Evolutionary conservation across 2,329 filamentous ascomycete species (phyloP).

Genomic region (Pseudonectria buxi): DNA sequence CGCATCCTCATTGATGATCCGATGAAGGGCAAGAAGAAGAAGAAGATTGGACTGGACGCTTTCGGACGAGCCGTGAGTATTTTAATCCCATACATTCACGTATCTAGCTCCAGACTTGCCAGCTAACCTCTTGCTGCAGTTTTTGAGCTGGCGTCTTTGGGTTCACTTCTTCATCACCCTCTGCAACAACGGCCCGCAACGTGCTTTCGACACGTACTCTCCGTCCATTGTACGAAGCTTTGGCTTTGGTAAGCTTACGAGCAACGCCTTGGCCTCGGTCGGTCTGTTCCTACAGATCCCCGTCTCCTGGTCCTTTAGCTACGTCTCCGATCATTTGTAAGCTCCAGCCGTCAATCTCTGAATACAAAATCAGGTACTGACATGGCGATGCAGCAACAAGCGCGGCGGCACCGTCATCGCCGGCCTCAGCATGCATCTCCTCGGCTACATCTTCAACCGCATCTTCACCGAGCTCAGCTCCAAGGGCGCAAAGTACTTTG

Average conservation of each 20-base stretch:
- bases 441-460: constrained; percentile 49
- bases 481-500: constrained; percentile 43
- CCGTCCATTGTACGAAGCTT: constrained; percentile 47
- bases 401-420: constrained; percentile 47
- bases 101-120: too few species aligned
- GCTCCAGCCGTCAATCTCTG: constrained; percentile 11
- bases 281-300: constrained; percentile 48
- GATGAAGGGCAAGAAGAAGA: constrained; percentile 42
- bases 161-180: constrained; percentile 45
- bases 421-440: constrained; percentile 39
- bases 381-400: constrained; percentile 28
- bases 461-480: constrained; percentile 39
- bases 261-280: constrained; percentile 49
- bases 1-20: constrained; percentile 37
- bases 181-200: constrained; percentile 40
- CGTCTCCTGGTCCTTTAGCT: constrained; percentile 45
- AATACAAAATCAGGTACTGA: background rate
- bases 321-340: constrained; percentile 45
- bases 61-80: constrained; percentile 37
- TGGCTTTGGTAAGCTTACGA: constrained; percentile 40
- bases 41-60: constrained; percentile 34
- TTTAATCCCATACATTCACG: too few species aligned
- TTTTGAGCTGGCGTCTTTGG: constrained; percentile 46
- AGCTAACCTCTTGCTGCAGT: constrained; percentile 20
- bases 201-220: constrained; percentile 45